Conservation (phyloP, 306 rosid species). For the Trichosanthes truncata region DNA sequence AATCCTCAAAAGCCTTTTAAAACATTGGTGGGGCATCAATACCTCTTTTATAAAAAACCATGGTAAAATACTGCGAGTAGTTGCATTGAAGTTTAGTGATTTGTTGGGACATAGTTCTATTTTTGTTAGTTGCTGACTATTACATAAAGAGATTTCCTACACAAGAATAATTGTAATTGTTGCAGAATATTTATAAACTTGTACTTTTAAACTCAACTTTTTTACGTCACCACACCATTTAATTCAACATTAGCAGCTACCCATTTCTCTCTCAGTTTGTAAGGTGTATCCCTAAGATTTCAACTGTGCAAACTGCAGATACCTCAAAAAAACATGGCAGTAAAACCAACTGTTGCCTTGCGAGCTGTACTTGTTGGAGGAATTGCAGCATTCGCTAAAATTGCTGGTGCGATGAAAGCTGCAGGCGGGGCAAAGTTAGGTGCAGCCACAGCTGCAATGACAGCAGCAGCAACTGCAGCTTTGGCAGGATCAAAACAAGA, state of each 20-base stretch:
- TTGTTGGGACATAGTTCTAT: background rate
- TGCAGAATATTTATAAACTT: background rate
- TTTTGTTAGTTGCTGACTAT: background rate
- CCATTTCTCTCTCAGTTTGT: background rate
- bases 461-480: constrained; percentile 85
- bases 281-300: background rate
- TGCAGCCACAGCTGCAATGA: constrained; percentile 69
- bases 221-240: background rate
- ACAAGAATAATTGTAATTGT: background rate
- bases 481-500: constrained; percentile 59
- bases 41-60: background rate
- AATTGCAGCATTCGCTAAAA: constrained; percentile 74
- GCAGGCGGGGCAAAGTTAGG: constrained; percentile 81
- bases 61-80: background rate
- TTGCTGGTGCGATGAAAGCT: constrained; percentile 70
- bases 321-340: constrained; percentile 24
- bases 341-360: constrained; percentile 79
- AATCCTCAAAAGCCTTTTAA: too few species aligned
- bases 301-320: background rate
- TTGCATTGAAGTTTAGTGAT: background rate
- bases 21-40: background rate
- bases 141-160: background rate
- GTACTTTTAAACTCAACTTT: background rate
- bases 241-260: background rate
- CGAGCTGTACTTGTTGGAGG: constrained; percentile 84